Base-by-base conservation (phyloP, 108 stramenopile species). In the Discostella stelligeroides region DNA sequence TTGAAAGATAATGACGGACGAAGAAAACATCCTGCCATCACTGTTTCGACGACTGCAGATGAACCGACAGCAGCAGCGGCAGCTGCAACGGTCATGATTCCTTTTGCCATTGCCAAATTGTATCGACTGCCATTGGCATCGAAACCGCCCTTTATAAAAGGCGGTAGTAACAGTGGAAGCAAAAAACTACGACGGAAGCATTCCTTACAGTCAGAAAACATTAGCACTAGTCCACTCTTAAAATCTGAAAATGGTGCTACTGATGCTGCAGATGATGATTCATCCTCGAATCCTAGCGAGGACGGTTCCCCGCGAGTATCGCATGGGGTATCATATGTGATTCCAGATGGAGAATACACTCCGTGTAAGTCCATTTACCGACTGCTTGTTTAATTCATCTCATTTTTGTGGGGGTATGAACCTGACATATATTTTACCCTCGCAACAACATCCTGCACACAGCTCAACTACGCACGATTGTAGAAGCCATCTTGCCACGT, bases 191-290 rank as follows among this genome's bases (percentile, higher is more conserved):
- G 25, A 7, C 64, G 40, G 15, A n/a, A n/a, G 2, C 57, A 18
- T 51, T 37, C 56, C 20, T 2, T n/a, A 28, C 55, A 61, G 51
- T 29, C 65, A 20, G 67, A 65, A 15, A 58, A 60, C 28, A 61
- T 68, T 34, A 79, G 77, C 48, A 79, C 77, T 7, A 65, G 63
- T 51, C 77, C 77, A 20, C 77, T 79, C 28, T 41, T 79, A 21
- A 56, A 30, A 56, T 34, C 55, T 0, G 30, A 55, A n/a, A 6
- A 34, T 20, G 49, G 49, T 50, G 46, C 64, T 7, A 28, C 63
- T 0, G 55, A 23, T 29, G 39, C 66, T 15, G 42, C 56, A 10
- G 60, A 62, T 25, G 50, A 49, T 23, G 72, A 73, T 20, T 47
- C 51, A 8, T 24, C 54, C 12, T 17, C 48, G 50, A 58, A 28